phyloP scores from a whole-genome alignment of 2,329 filamentous ascomycete genomes.

The Leptodontidium sp. region DNA sequence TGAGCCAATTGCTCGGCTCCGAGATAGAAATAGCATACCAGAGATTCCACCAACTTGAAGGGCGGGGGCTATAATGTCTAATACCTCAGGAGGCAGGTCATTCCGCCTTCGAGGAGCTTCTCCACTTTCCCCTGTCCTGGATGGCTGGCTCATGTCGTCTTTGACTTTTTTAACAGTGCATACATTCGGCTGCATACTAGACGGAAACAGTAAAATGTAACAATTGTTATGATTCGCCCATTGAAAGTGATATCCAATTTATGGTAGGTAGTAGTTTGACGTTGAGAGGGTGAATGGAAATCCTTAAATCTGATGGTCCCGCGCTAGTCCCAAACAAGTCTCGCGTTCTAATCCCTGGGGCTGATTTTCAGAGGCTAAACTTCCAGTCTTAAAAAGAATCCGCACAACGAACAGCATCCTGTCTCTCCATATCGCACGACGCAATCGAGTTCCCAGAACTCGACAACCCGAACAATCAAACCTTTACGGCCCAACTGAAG shows the following conservation, averaged over 20 bases:
- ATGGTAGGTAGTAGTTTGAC: neutral
- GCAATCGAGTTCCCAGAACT: slow-evolving; percentile 39
- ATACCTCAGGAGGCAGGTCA: slow-evolving; percentile 52
- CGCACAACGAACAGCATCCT: slow-evolving; percentile 28
- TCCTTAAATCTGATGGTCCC: slow-evolving; percentile 11
- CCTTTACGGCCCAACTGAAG: slow-evolving; percentile 32
- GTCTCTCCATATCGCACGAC: slow-evolving; percentile 26
- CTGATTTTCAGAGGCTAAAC: slow-evolving; percentile 13
- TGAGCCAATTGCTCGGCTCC: neutral
- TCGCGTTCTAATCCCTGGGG: neutral
- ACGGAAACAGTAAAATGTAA: neutral
- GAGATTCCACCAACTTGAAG: slow-evolving; percentile 66
- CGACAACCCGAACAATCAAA: slow-evolving; percentile 27
- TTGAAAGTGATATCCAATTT: neutral
- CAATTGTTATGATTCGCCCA: slow-evolving; percentile 13
- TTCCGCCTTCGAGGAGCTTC: slow-evolving; percentile 25
- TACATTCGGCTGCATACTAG: slow-evolving; percentile 40
- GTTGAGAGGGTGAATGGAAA: slow-evolving; percentile 1
- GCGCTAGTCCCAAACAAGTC: neutral
- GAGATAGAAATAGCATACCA: slow-evolving; percentile 54
- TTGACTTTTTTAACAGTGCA: slow-evolving; percentile 40
- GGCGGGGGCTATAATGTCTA: slow-evolving; percentile 58
- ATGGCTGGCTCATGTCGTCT: slow-evolving; percentile 37
- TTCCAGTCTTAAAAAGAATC: slow-evolving; percentile 22
- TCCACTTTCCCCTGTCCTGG: slow-evolving; percentile 17